Base-by-base conservation (phyloP, 441 rosid genomes). In the Eutrema salsugineum region DNA sequence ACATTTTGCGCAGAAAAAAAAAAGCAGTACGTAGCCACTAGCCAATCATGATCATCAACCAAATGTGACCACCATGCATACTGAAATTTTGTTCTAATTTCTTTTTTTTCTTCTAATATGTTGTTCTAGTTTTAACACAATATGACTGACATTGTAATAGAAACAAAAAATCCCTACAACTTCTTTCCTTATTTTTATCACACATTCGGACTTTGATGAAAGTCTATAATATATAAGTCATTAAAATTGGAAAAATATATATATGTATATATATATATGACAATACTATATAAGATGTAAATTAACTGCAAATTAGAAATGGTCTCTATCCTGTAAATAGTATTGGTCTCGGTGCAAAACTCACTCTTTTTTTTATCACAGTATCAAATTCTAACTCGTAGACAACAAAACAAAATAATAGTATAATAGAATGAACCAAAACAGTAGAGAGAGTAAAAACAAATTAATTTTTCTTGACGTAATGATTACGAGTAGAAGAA, bases 401-500 rank as follows among this genome's bases (percentile, higher is more conserved):
- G 17, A 60, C 5, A 67, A 53, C 12, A 67, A 16, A 60, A 53
- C 17, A 14, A 62, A 30, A 38, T 5, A 48, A 49, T 12, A 42
- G 20, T 65, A 39, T 59, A 40, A 20, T 30, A 51, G 59, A 42
- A 74, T 10, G 24, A 53, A 11, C 17, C 33, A 60, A 74, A 57
- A 43, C 42, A 74, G 14, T 24, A 60, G 16, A 68, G 46, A 44
- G 5, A 32, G n/a, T 28, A 63, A 39, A 24, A 56, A 14, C 6
- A 35, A 63, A 57, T 65, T 63, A 76, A 56, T 1, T 24, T 12
- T 50, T 70, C 43, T 48, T 70, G 15, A 63, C 68, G 54, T 76
- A 69, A 64, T 28, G 39, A 24, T 70, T 75, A 59, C 71, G 76
- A 12, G 76, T 70, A 33, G 79, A 76, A 64, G 79, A 76, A 64